Evolutionary conservation across 2,329 filamentous ascomycete genomes (phyloP).

Genomic region (Claviceps monticola): DNA sequence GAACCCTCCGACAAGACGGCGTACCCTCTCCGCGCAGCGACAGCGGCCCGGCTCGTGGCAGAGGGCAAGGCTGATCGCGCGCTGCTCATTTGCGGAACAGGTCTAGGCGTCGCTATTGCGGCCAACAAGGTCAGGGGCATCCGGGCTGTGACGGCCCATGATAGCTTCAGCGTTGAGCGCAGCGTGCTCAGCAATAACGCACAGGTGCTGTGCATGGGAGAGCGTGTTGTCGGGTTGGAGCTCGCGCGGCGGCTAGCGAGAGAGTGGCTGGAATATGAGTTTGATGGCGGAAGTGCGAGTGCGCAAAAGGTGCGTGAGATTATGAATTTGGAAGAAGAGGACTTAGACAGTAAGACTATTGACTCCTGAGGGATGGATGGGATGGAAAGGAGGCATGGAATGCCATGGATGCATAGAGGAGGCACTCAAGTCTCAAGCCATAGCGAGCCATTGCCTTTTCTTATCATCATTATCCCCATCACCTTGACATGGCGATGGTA

Average conservation of each 20-base stretch:
- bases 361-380: no score
- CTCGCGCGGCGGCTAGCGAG: constrained; percentile 61
- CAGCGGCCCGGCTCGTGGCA: constrained; percentile 50
- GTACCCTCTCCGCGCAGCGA: constrained; percentile 67
- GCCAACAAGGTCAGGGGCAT: constrained; percentile 81
- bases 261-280: constrained; percentile 76
- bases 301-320: constrained; percentile 32
- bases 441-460: no score
- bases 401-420: no score
- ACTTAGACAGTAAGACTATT: no score
- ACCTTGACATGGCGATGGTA: no score
- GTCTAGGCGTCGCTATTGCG: constrained; percentile 74
- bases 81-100: constrained; percentile 73
- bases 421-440: no score
- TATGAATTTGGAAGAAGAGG: constrained; percentile 20
- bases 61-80: constrained; percentile 60
- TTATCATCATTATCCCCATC: no score
- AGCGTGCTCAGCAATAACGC: constrained; percentile 74
- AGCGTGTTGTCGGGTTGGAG: constrained; percentile 71
- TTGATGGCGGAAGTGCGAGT: constrained; percentile 45
- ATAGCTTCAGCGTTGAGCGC: constrained; percentile 71
- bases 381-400: not conserved
- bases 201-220: constrained; percentile 76
- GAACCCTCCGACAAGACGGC: constrained; percentile 58
- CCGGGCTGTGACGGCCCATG: constrained; percentile 78